These are phyloP conservation scores for Priceomyces melissophilus DNA, from an alignment of 805 yeast species.

Conservation along the genomic window DNA sequence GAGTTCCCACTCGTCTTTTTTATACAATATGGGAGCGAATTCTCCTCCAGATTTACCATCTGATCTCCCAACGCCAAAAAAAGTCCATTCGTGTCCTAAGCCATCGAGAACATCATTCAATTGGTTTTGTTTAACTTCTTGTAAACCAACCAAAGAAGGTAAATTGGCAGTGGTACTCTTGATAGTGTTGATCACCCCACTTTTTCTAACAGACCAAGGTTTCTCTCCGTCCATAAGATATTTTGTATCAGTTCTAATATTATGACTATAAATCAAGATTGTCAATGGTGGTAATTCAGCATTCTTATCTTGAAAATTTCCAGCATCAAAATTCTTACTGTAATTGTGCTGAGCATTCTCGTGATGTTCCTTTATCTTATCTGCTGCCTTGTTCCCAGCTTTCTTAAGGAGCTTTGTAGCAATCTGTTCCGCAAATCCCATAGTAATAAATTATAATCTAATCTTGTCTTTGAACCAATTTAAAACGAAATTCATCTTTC, in stretches of 20 bases:
- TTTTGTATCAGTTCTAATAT: conserved; percentile 40
- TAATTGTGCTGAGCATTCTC: conserved; percentile 1
- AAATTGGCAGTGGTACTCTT: conserved; percentile 23
- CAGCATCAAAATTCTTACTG: neutral
- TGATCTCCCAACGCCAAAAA: conserved; percentile 35
- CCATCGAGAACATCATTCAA: conserved; percentile 26
- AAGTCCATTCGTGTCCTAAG: conserved; percentile 28
- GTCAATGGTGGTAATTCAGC: conserved; percentile 10
- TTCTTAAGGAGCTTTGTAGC: conserved; percentile 5
- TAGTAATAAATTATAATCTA: neutral
- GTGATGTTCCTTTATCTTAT: conserved; percentile 4
- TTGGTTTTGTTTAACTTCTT: conserved; percentile 37
- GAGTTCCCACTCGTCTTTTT: conserved; percentile 27
- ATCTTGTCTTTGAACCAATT: too few relatives aligned
- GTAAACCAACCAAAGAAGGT: conserved; percentile 39
- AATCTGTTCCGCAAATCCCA: conserved; percentile 6
- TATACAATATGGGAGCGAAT: conserved; percentile 36
- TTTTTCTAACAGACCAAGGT: conserved; percentile 43
- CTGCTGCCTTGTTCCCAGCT: conserved; percentile 4
- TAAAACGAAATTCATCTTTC: too few relatives aligned
- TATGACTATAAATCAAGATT: conserved; percentile 35
- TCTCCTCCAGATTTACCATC: conserved; percentile 32
- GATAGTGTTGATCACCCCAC: conserved; percentile 37
- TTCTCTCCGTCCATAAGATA: conserved; percentile 34
- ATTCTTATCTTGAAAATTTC: conserved; percentile 6